Evolutionary conservation across 148 eudicot genomes (phyloP).

Genomic region (Limonium bicolor): DNA sequence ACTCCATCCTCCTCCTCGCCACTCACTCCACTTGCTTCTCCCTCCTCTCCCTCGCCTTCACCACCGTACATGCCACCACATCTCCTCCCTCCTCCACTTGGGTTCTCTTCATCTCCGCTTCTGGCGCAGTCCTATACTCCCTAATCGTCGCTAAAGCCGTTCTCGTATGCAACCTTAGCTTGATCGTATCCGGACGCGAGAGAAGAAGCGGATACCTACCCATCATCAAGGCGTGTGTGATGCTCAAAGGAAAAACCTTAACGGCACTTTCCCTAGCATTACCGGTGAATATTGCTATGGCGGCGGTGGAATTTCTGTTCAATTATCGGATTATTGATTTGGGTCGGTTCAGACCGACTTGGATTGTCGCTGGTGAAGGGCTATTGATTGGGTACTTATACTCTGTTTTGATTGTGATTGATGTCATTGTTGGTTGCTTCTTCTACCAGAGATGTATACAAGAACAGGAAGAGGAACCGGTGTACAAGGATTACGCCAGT

Average conservation of each 20-base stretch:
- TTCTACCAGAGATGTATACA: constrained; percentile 40
- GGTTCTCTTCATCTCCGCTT: constrained; percentile 18
- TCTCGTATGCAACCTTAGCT: constrained; percentile 37
- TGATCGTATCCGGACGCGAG: constrained; percentile 15
- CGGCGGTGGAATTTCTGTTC: constrained; percentile 56
- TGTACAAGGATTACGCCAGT: background rate
- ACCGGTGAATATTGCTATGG: constrained; percentile 41
- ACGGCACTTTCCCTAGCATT: constrained; percentile 53
- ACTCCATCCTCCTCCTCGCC: constrained; percentile 14
- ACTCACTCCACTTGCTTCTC: constrained; percentile 53
- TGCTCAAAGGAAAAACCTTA: constrained; percentile 38
- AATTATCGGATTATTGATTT: constrained; percentile 50
- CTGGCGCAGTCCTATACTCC: constrained; percentile 45
- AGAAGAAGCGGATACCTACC: constrained; percentile 26
- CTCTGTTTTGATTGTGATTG: constrained; percentile 38
- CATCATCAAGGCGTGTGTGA: constrained; percentile 32
- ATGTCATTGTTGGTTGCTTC: constrained; percentile 32
- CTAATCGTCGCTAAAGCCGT: constrained; percentile 48
- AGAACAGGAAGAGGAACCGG: constrained; percentile 6
- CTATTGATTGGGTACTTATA: constrained; percentile 51
- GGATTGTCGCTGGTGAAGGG: constrained; percentile 32
- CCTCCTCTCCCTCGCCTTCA: constrained; percentile 28
- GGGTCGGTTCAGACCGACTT: background rate
- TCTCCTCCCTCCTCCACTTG: constrained; percentile 15
- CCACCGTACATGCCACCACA: constrained; percentile 14